Conservation (phyloP, 2,329 filamentous ascomycete genomes). For the Beauveria bassiana region DNA sequence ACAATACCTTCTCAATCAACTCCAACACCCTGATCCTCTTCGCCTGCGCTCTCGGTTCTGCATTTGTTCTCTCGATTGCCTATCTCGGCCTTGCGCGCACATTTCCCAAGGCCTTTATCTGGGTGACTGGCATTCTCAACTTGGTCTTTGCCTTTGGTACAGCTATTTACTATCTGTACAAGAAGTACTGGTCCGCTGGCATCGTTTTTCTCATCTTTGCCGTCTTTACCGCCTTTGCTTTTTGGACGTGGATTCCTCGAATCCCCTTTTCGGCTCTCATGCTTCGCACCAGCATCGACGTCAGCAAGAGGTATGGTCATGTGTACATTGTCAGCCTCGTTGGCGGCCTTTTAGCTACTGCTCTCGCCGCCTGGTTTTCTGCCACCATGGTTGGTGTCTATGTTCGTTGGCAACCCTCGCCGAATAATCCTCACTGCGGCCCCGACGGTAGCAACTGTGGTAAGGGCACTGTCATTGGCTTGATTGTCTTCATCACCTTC, state of each 20-base stretch:
- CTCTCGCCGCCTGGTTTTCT: slow-evolving; percentile 77
- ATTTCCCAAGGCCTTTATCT: slow-evolving; percentile 87
- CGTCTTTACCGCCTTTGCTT: slow-evolving; percentile 72
- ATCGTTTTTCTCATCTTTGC: slow-evolving; percentile 81
- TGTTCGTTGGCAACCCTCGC: slow-evolving; percentile 65
- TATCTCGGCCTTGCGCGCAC: slow-evolving; percentile 70
- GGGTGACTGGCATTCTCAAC: slow-evolving; percentile 84
- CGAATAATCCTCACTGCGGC: slow-evolving; percentile 43
- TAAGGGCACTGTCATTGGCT: slow-evolving; percentile 68
- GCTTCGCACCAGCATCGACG: slow-evolving; percentile 78
- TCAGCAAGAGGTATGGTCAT: slow-evolving; percentile 76
- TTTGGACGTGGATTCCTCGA: slow-evolving; percentile 79
- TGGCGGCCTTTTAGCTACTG: slow-evolving; percentile 68
- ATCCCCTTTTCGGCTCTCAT: slow-evolving; percentile 90
- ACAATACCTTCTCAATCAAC: slow-evolving; percentile 61
- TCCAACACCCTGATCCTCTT: slow-evolving; percentile 86
- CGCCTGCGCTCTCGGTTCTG: slow-evolving; percentile 65
- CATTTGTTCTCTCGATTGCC: slow-evolving; percentile 64
- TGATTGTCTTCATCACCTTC: slow-evolving; percentile 83
- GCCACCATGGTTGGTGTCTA: slow-evolving; percentile 84
- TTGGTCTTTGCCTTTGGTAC: slow-evolving; percentile 78
- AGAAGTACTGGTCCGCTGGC: slow-evolving; percentile 71
- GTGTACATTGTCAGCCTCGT: slow-evolving; percentile 81
- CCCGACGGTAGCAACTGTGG: slow-evolving; percentile 55
- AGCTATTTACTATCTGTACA: slow-evolving; percentile 75